Evolutionary conservation across 2,329 filamentous ascomycete species (phyloP), one percentile per base, ranked within the genome.

Genomic region (Penicillium sp.): DNA sequence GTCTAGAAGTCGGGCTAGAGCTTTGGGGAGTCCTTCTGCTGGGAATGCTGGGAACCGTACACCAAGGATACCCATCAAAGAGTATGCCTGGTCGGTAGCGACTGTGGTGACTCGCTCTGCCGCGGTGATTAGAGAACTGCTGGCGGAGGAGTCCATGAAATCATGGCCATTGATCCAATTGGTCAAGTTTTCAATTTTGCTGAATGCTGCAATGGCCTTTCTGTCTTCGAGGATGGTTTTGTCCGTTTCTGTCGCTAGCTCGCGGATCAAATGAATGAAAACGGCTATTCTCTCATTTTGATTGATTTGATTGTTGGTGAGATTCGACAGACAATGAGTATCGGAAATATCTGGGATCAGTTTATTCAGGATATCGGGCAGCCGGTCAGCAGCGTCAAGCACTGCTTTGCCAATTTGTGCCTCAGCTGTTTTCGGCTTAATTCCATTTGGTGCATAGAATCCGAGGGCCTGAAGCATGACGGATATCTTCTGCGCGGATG

Each of bases 31-130:
- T 5, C 61, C 61, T 26, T 63, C 61, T 4, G 61, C 61, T 4
- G 59, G 50, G 29, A 63, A 63, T 1, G 59, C 59, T 9, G 61
- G 54, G 46, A 63, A 63, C 6, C 55, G 53, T n/a, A 63, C 61
- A 5, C 61, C 61, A 13, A 63, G 47, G 11, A 63, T 58, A 55
- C 61, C 61, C 61, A 63, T 63, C 50, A 63, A 50, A 14, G 61
- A 63, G 53, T 63, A 63, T 7, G 59, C 61, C 45, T 63, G 54
- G 35, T 63, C 61, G 14, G 57, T 61, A 8, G 54, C 16, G n/a
- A 60, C 57, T 9, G 61, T 63, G 42, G 50, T 54, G 19, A 55
- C 25, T 25, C 61, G 55, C 14, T 57, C 35, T 5, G 61, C 57
- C 14, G 61, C 61, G 1, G 54, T 44, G 27, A 53, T 45, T 25